Evolutionary conservation across 1,284 basidiomycete species (phyloP).

Genomic region (Papiliotrema fonsecae): DNA sequence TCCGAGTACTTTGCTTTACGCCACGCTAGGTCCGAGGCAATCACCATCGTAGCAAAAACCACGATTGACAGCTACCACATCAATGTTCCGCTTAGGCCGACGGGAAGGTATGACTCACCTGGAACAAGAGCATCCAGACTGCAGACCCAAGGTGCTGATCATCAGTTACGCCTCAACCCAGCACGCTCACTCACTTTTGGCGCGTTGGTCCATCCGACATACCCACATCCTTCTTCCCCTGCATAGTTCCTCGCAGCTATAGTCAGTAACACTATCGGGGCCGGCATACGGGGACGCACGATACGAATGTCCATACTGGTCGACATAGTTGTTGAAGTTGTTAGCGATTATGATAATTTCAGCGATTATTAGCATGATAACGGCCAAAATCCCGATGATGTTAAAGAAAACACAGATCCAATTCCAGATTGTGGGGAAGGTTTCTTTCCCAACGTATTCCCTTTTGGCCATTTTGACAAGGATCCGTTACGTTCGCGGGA

Average conservation of each 20-base stretch:
- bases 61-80: conserved; percentile 15
- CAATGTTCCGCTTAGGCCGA: neutral
- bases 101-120: conserved; percentile 4
- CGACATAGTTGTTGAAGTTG: conserved; percentile 16
- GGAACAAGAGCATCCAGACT: conserved; percentile 17
- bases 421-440: conserved; percentile 6
- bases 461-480: neutral
- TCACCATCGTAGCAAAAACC: conserved; percentile 15
- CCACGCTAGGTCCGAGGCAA: conserved; percentile 25
- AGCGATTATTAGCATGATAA: conserved; percentile 14
- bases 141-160: conserved; percentile 13
- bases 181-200: conserved; percentile 13
- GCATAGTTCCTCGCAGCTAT: conserved; percentile 18
- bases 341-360: conserved; percentile 21
- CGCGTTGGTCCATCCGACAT: conserved; percentile 23
- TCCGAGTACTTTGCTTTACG: conserved; percentile 10
- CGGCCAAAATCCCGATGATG: conserved; percentile 1
- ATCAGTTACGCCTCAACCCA: neutral
- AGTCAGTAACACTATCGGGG: neutral
- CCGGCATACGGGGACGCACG: conserved; percentile 9
- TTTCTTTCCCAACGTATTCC: neutral
- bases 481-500: neutral
- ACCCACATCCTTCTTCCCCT: conserved; percentile 19
- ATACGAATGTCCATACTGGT: conserved; percentile 18
- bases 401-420: conserved; percentile 5